Percentiles rank a stretch among this genome's conserved stretches.
phyloP scores from a whole-genome alignment of 257 asterid species.

The Capsicum pubescens region DNA sequence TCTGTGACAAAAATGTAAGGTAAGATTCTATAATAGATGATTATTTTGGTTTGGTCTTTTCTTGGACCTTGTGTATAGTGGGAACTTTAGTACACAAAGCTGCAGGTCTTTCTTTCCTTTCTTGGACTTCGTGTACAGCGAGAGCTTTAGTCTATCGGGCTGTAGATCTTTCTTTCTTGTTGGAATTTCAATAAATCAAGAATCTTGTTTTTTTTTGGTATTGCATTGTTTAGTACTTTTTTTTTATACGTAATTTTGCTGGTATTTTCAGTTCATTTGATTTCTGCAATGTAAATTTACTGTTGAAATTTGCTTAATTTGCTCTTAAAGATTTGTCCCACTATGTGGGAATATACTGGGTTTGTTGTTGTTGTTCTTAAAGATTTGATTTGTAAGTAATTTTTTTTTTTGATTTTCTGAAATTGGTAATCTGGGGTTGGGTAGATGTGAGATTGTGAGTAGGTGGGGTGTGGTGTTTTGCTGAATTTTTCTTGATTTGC shows the following conservation, averaged over 20 bases:
- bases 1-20: no score
- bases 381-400: neutral
- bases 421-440: conserved; percentile 15
- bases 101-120: no score
- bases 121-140: no score
- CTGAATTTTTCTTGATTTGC: no score
- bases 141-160: no score
- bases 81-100: no score
- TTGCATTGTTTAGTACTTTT: conserved; percentile 21
- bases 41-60: no score
- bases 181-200: neutral
- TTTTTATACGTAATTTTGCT: conserved; percentile 14
- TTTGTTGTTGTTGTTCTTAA: neutral
- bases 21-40: no score
- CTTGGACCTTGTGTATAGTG: no score
- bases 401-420: neutral
- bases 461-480: neutral
- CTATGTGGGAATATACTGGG: no score
- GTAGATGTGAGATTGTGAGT: neutral
- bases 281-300: no score
- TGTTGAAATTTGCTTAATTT: neutral
- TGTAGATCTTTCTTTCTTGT: neutral
- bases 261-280: neutral
- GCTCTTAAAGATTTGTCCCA: neutral
- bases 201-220: neutral